These are phyloP conservation scores for Catharanthus roseus DNA, from an alignment of 257 asterid species.

Conservation along the genomic window DNA sequence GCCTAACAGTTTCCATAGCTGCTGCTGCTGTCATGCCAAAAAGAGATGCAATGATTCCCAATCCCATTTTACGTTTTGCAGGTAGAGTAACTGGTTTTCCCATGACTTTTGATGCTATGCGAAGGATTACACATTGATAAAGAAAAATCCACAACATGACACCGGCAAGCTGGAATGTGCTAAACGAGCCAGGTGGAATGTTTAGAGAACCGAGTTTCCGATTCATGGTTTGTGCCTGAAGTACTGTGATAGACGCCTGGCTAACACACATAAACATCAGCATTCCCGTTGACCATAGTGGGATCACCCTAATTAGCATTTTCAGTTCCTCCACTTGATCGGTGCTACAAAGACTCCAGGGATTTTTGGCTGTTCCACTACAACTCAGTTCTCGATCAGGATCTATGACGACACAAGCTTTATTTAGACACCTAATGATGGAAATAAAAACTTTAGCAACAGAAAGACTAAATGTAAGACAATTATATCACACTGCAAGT, in stretches of 20 bases:
- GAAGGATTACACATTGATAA: constrained; percentile 51
- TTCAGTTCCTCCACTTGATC: constrained; percentile 80
- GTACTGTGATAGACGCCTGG: constrained; percentile 54
- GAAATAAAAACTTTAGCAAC: neutral
- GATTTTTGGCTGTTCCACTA: constrained; percentile 40
- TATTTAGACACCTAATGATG: constrained; percentile 56
- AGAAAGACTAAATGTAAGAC: neutral
- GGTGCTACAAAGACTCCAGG: constrained; percentile 65
- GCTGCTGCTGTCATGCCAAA: constrained; percentile 52
- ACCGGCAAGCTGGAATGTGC: constrained; percentile 36
- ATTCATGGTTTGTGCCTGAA: constrained; percentile 69
- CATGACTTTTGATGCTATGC: constrained; percentile 45
- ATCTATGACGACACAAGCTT: constrained; percentile 58
- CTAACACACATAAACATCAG: constrained; percentile 39
- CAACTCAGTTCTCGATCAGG: constrained; percentile 30
- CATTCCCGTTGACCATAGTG: constrained; percentile 71
- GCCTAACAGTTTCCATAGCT: constrained; percentile 40
- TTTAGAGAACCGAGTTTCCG: constrained; percentile 36
- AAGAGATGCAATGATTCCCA: constrained; percentile 56
- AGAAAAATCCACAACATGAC: constrained; percentile 48
- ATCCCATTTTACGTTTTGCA: constrained; percentile 53
- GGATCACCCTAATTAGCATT: constrained; percentile 47
- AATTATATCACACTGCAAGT: neutral
- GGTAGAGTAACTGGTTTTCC: constrained; percentile 32
- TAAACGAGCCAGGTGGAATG: constrained; percentile 72